Evolutionary conservation across 805 yeast species (phyloP).

Genomic region (Lachancea thermotolerans): DNA sequence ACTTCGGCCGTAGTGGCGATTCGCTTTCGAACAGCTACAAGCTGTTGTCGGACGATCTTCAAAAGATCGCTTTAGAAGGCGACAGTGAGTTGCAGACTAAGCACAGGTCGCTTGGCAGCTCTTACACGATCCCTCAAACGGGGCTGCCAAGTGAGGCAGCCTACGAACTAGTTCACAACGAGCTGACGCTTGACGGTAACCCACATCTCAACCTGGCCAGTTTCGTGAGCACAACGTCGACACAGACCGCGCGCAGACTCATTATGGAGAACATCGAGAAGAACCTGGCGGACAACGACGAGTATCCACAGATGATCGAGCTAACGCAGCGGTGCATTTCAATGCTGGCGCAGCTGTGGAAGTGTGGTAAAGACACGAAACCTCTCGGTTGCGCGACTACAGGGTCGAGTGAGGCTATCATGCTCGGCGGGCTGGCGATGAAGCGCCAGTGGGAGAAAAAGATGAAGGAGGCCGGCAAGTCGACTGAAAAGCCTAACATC

Average conservation of each 20-base stretch:
- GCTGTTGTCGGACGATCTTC: constrained; percentile 5
- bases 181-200: constrained; percentile 73
- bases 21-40: constrained; percentile 6
- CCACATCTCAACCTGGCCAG: constrained; percentile 83
- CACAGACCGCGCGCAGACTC: constrained; percentile 46
- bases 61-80: constrained; percentile 5
- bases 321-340: constrained; percentile 77
- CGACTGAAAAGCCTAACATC: constrained; percentile 66
- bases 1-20: background rate
- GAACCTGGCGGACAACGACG: constrained; percentile 89
- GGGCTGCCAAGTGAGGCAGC: constrained; percentile 50
- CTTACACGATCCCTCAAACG: constrained; percentile 51
- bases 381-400: constrained; percentile 89
- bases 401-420: constrained; percentile 90
- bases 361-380: constrained; percentile 44
- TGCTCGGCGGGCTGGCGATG: constrained; percentile 90
- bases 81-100: background rate
- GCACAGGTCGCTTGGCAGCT: constrained; percentile 27
- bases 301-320: constrained; percentile 79
- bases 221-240: constrained; percentile 72
- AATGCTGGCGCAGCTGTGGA: constrained; percentile 74
- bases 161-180: constrained; percentile 61
- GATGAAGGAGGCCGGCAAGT: constrained; percentile 53
- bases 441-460: constrained; percentile 80
- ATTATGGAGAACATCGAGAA: constrained; percentile 69